Evolutionary conservation across 2,329 filamentous ascomycete species (phyloP), one percentile per base, ranked within the genome.

Genomic region (Venturia pyrina): DNA sequence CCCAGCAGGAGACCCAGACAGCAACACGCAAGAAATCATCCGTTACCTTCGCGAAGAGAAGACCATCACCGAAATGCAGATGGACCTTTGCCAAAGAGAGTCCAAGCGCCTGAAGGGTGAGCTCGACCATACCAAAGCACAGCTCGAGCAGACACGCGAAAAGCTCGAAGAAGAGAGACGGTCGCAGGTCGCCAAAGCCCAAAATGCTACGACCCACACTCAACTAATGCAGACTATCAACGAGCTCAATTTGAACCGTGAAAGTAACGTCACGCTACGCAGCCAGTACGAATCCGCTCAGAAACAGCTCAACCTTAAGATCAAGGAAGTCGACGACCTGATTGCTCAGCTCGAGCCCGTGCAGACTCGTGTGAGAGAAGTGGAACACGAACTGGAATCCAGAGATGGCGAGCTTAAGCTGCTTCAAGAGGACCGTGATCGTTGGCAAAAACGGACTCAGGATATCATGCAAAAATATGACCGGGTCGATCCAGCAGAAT

Each of bases 401-500:
- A 89, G 93, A 71, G 89, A 96, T 70, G 91, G 91, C 15, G 93
- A 98, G 74, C 85, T 97, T 73, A 91, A 90, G 72, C 84, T 97
- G 69, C 83, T 98, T 11, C 89, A 96, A 70, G 89, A 95, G 71
- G 93, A 98, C 73, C 88, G 95, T 19, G 93, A 98, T 74, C 86
- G 91, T 66, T 97, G 93, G 90, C 92, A 96, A 77, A 93, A 97
- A 80, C 89, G 95, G 32, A 96, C 92, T 1, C 92, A 98, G 74
- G 91, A 96, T 70, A 97, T 99, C 68, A 85, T 99, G 63, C 92
- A 91, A 70, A 97, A 96, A 75, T 97, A 98, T 73, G 93, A 96
- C 70, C 90, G 93, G 66, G 91, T 96, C 64, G 95, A 99, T 73
- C 93, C 95, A 56, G 91, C 90, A 3, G 93, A 98, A 73, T 85